Evolutionary conservation across 2,329 filamentous ascomycete genomes (phyloP).

Genomic region (Fusarium buxicola): DNA sequence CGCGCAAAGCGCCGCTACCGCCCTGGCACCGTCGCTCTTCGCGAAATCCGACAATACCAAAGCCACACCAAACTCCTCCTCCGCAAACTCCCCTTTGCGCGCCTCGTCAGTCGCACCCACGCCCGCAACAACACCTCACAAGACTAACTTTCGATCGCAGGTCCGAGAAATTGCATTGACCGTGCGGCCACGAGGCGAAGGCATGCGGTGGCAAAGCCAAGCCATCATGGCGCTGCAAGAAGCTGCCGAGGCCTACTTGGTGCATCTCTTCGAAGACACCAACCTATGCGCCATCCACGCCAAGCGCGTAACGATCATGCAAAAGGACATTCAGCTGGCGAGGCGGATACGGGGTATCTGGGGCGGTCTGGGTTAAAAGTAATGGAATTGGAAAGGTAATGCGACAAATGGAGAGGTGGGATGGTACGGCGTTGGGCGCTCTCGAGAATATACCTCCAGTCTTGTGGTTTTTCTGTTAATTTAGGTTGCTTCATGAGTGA

Average conservation of each 20-base stretch:
- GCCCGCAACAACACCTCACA: background rate
- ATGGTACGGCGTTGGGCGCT: constrained; percentile 36
- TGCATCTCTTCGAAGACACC: constrained; percentile 85
- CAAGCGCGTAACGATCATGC: constrained; percentile 96
- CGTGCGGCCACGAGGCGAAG: constrained; percentile 70
- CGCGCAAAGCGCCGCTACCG: constrained; percentile 73
- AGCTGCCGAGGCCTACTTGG: constrained; percentile 94
- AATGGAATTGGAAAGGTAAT: background rate
- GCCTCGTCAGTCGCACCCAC: constrained; percentile 65
- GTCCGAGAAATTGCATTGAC: constrained; percentile 76
- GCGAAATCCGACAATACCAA: constrained; percentile 93
- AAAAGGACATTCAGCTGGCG: constrained; percentile 96
- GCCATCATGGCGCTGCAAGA: constrained; percentile 94
- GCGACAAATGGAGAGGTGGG: constrained; percentile 26
- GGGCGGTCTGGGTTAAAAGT: constrained; percentile 71
- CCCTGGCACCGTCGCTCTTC: constrained; percentile 86
- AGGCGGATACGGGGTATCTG: constrained; percentile 81
- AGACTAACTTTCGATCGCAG: constrained; percentile 34
- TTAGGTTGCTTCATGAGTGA: constrained; percentile 21
- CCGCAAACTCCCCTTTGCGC: constrained; percentile 81
- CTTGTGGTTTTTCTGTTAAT: constrained; percentile 21
- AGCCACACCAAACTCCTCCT: constrained; percentile 89
- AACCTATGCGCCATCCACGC: constrained; percentile 98
- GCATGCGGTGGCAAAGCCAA: constrained; percentile 95
- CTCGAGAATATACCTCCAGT: constrained; percentile 42